Evolutionary conservation across 495 filamentous ascomycete genomes (phyloP).

Genomic region (Elasticomyces elasticus): DNA sequence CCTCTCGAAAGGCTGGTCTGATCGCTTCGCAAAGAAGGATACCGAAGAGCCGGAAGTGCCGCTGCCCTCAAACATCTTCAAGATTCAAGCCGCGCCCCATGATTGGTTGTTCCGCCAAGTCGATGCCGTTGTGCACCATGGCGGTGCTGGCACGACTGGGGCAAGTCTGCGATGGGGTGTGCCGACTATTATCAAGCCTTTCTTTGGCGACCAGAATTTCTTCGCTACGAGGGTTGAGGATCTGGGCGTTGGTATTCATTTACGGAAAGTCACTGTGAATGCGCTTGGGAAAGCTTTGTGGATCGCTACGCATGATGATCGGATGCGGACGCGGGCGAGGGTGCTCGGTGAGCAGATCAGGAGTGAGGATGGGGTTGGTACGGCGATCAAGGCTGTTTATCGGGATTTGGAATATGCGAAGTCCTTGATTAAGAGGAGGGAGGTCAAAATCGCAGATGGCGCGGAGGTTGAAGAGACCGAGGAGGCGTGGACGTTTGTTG

Average conservation of each 20-base stretch:
- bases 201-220: slow-evolving; percentile 98
- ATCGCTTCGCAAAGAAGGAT: slow-evolving; percentile 58
- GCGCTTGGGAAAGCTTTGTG: slow-evolving; percentile 79
- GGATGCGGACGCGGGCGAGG: slow-evolving; percentile 79
- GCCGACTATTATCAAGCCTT: slow-evolving; percentile 90
- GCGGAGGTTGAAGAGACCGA: slow-evolving; percentile 42
- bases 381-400: slow-evolving; percentile 86
- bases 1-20: slow-evolving; percentile 98
- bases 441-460: slow-evolving; percentile 33
- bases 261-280: slow-evolving; percentile 78
- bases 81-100: slow-evolving; percentile 85
- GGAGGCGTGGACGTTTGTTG: slow-evolving; percentile 67
- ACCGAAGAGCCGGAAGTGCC: slow-evolving; percentile 53
- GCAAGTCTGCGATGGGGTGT: slow-evolving; percentile 86
- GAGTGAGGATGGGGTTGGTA: slow-evolving; percentile 81
- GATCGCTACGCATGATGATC: slow-evolving; percentile 77
- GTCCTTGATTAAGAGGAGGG: slow-evolving; percentile 60
- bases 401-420: slow-evolving; percentile 94
- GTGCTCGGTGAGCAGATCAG: slow-evolving; percentile 78
- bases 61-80: slow-evolving; percentile 70
- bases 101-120: slow-evolving; percentile 95
- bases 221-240: slow-evolving; percentile 84
- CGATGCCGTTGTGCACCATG: slow-evolving; percentile 90
- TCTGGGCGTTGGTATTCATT: slow-evolving; percentile 78
- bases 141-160: slow-evolving; percentile 89